Base-by-base conservation (phyloP, 2,329 filamentous ascomycete species). In the Talaromyces pinophilus region DNA sequence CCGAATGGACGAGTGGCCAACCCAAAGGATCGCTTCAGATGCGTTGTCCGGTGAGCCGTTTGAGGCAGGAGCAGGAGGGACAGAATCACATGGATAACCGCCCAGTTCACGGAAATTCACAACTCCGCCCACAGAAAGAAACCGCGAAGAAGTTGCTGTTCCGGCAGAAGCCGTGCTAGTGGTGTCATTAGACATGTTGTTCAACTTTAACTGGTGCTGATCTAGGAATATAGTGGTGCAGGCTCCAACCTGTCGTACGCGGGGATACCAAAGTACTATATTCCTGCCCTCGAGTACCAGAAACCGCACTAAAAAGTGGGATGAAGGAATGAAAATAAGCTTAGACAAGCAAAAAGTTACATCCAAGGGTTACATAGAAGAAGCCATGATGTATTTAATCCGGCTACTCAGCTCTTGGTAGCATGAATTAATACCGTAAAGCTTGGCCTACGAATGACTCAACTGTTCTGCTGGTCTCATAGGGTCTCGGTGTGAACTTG, bases 31-130 rank as follows among this genome's bases (percentile, higher is more conserved):
- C 19, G 10, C 42, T 15, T 55, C n/a, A 10, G 11, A 13, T 22
- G 42, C 10, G 5, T 40, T 62, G 30, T 35, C 17, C 60, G 60
- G 60, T 62, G 60, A 62, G 19, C 60, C 33, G 22, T 52, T 25
- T 62, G 30, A 62, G 46, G 30, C 10, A 62, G 46, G 28, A 30
- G 42, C 10, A 38, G 40, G 33, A 52, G 46, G 44, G 5, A 38
- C 5, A 42, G 19, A 10, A 30, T 1, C 15, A 44, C 67, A 72
- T 6, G 82, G 78, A 68, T 87, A 86, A 46, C 86, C 86, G 67
- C 87, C 88, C n/a, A 88, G 78, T 72, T 90, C 88, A 62, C 89
- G 84, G 73, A 91, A 87, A 77, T 92, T 91, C 67, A 81, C 44
- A 28, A 91, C 81, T 19, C 88, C 88, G 3, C 81, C 76, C 30